Evolutionary conservation across 2,329 filamentous ascomycete genomes (phyloP).

Genomic region (Byssochlamys sp.): DNA sequence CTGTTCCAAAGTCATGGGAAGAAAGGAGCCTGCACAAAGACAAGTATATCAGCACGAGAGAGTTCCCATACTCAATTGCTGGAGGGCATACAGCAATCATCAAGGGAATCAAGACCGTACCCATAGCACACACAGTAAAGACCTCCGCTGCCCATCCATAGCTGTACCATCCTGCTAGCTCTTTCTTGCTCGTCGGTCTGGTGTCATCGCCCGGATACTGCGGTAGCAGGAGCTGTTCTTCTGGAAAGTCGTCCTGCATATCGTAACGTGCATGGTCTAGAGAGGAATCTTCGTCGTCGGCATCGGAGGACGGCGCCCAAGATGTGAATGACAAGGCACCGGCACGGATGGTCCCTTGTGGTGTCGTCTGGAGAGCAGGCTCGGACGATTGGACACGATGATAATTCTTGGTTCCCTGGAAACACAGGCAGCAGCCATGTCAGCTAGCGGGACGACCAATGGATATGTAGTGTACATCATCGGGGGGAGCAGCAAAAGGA

Average conservation of each 20-base stretch:
- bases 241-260: conserved; percentile 17
- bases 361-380: background rate
- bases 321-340: conserved; percentile 48
- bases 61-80: background rate
- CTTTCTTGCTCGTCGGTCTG: conserved; percentile 74
- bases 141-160: conserved; percentile 95
- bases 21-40: conserved; percentile 63
- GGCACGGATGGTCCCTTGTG: conserved; percentile 23
- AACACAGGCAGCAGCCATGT: background rate
- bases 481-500: background rate
- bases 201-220: conserved; percentile 77
- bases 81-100: background rate
- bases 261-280: conserved; percentile 30
- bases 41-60: conserved; percentile 8
- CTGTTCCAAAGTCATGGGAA: conserved; percentile 89
- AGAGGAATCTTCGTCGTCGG: conserved; percentile 58
- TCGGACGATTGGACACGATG: conserved; percentile 3
- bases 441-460: background rate
- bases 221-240: conserved; percentile 27
- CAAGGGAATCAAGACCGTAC: conserved; percentile 28
- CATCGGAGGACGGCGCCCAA: conserved; percentile 54
- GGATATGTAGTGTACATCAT: background rate
- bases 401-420: conserved; percentile 14
- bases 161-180: conserved; percentile 88
- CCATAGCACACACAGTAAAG: conserved; percentile 81